These are phyloP conservation scores for Withania somnifera DNA, from an alignment of 305 asterid species.

Conservation along the genomic window DNA sequence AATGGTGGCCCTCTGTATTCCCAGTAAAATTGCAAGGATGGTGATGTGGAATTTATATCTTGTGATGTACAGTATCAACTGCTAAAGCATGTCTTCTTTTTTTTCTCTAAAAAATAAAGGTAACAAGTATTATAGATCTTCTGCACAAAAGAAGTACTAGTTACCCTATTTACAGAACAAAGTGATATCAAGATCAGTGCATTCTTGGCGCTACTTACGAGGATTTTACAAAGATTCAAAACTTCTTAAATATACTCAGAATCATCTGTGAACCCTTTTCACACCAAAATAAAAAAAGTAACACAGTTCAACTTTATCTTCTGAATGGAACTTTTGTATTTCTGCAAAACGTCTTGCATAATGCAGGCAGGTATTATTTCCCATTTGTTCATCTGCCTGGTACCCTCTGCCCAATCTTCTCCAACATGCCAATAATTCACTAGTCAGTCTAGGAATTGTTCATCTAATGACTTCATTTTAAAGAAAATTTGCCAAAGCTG, in stretches of 20 bases:
- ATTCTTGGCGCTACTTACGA: not conserved
- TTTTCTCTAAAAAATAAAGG: not conserved
- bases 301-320: not conserved
- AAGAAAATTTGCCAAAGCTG: not conserved
- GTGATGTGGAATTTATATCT: too few relatives aligned
- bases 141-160: not conserved
- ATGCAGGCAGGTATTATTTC: not conserved
- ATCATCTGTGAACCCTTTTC: not conserved
- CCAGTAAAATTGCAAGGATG: too few relatives aligned
- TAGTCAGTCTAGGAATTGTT: not conserved
- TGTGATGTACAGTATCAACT: not conserved
- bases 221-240: not conserved
- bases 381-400: not conserved
- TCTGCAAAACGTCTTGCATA: not conserved
- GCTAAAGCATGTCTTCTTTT: not conserved
- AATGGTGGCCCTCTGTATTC: not conserved
- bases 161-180: not conserved
- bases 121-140: not conserved
- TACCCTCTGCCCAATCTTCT: not conserved
- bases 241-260: not conserved
- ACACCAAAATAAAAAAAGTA: not conserved
- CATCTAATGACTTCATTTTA: not conserved
- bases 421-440: not conserved
- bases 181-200: not conserved
- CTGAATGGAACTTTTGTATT: not conserved